These are phyloP conservation scores for Seiridium unicorne DNA, from an alignment of 2,329 filamentous ascomycete genomes.

Conservation along the genomic window DNA sequence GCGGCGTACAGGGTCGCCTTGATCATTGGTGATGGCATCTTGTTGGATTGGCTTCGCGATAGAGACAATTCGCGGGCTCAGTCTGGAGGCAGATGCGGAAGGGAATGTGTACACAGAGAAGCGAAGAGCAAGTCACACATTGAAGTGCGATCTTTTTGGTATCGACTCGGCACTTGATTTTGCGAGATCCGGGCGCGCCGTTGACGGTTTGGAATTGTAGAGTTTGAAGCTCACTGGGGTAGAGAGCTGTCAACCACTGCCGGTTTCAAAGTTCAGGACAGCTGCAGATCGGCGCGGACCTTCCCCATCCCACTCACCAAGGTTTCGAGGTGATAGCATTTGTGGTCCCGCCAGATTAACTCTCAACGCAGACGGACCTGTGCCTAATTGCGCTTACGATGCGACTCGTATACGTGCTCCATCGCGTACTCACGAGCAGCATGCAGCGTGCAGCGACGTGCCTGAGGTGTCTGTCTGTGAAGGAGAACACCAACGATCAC, in stretches of 20 bases:
- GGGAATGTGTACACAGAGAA: not conserved
- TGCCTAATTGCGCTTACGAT: not conserved
- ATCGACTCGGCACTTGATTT: too few species aligned
- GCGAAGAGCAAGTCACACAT: not conserved
- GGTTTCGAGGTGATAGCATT: conserved; percentile 1
- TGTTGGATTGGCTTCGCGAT: not conserved
- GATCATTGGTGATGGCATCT: conserved; percentile 48
- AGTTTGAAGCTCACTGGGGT: too few species aligned
- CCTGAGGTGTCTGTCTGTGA: too few species aligned
- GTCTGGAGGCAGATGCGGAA: conserved; percentile 1
- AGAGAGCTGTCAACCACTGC: not conserved
- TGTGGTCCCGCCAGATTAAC: not conserved
- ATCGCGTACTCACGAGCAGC: too few species aligned
- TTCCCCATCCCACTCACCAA: not conserved
- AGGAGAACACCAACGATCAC: too few species aligned
- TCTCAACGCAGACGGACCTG: not conserved
- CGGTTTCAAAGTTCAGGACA: not conserved
- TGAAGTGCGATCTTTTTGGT: not conserved
- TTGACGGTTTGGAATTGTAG: too few species aligned
- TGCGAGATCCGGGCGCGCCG: too few species aligned
- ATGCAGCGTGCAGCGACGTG: too few species aligned
- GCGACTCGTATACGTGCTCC: not conserved
- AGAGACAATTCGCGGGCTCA: not conserved
- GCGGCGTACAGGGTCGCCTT: conserved; percentile 53
- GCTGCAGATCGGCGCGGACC: conserved; percentile 1